Evolutionary conservation across 1,284 basidiomycete genomes (phyloP).

Genomic region (Golubevia sp.): DNA sequence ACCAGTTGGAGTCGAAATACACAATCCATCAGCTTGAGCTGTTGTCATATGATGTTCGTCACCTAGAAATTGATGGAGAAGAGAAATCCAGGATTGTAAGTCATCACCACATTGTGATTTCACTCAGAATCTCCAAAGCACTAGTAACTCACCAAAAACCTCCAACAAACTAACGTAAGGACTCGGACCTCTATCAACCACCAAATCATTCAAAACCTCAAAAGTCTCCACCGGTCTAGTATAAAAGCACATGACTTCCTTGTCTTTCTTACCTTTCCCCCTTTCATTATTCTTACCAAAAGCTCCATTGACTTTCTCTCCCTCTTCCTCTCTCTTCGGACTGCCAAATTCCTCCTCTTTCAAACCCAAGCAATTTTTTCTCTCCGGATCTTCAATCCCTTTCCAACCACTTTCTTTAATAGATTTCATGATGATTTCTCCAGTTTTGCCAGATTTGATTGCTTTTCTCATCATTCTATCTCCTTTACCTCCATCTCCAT

Average conservation of each 20-base stretch:
- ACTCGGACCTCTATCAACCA: slow-evolving; percentile 96
- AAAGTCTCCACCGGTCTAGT: slow-evolving; percentile 95
- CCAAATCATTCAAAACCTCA: slow-evolving; percentile 96
- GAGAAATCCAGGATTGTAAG: background rate
- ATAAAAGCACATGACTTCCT: slow-evolving; percentile 96
- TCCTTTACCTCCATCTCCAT: too few species aligned
- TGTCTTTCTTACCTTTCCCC: slow-evolving; percentile 73
- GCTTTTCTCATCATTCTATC: slow-evolving; percentile 26
- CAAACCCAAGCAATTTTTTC: slow-evolving; percentile 7
- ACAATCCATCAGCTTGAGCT: slow-evolving; percentile 95
- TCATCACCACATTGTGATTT: too few species aligned
- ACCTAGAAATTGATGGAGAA: slow-evolving; percentile 66
- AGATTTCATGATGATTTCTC: slow-evolving; percentile 53
- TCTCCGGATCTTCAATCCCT: slow-evolving; percentile 32
- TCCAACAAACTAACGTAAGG: slow-evolving; percentile 96
- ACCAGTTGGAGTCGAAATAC: slow-evolving; percentile 93
- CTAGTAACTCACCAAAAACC: slow-evolving; percentile 80
- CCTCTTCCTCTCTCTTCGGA: slow-evolving; percentile 1
- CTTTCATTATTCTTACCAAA: slow-evolving; percentile 42
- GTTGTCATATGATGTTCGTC: slow-evolving; percentile 99
- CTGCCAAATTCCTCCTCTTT: slow-evolving; percentile 14
- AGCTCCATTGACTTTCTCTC: background rate
- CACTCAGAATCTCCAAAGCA: too few species aligned
- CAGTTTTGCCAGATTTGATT: slow-evolving; percentile 48
- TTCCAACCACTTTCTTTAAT: slow-evolving; percentile 52